Evolutionary conservation across 2,329 filamentous ascomycete species (phyloP), one percentile per base, ranked within the genome.

Genomic region (Penicillium rolfsii): DNA sequence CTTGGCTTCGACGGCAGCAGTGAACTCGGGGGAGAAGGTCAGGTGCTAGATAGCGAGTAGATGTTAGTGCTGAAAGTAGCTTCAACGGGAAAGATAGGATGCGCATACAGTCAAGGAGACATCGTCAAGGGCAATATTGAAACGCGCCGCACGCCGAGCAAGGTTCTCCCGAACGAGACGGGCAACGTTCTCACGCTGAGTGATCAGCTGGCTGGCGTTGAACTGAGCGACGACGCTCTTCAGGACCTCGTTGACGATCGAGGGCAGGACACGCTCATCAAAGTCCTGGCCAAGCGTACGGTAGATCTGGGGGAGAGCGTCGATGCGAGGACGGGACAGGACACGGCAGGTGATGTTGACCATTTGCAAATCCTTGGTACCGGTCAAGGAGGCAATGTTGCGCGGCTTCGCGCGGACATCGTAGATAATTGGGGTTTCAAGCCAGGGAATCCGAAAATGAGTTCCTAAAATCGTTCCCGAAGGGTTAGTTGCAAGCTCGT

Each of bases 291-390:
- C 95, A 38, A 99, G 85, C 1, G 95, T 99, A 68, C 95, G 87
- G 85, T 98, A 99, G 74, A 99, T 99, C 81, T 97, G 92, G 19
- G 95, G 95, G 45, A 99, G 87, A 35, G 93, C 91, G 67, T 91
- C 88, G 73, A 99, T 83, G 60, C 93, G 88, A 59, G 95, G 95
- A 71, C 93, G 85, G 61, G 94, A 97, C 56, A 99, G 91, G 61
- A 99, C 95, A 91, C 95, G 94, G 81, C 95, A 99, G 75, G 94
- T 99, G 77, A 99, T 98, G 86, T 99, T 99, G 76, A 98, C 95
- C 95, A 99, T 99, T 84, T 99, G 95, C 80, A 99, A 83, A 81
- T 99, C 95, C 85, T 99, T 99, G 75, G 95, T 99, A 71, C 95
- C 95, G 62, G 95, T 99, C 68, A 99, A 87, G 68, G 95, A 98